Evolutionary conservation across 192 early-diverging fungal species (phyloP).

Genomic region (Lunasporangiospora selenospora): DNA sequence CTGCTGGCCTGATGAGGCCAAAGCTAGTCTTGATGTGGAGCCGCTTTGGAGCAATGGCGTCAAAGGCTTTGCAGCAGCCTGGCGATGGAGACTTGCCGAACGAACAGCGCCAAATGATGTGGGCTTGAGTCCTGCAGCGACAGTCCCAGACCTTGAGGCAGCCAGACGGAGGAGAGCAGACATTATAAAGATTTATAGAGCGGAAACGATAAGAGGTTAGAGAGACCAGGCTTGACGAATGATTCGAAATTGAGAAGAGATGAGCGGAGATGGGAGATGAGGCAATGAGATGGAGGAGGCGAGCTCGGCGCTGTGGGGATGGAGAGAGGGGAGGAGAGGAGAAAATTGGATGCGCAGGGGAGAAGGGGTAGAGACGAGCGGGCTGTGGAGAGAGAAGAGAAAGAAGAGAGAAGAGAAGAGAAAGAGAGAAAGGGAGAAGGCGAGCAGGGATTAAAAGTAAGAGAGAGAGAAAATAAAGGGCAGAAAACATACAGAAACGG

Average conservation of each 20-base stretch:
- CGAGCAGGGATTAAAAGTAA: neutral
- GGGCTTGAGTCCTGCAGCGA: constrained; percentile 23
- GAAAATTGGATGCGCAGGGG: neutral
- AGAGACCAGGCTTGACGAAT: too few relatives aligned
- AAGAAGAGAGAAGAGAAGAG: neutral
- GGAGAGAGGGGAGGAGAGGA: too few relatives aligned
- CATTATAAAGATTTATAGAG: constrained; percentile 17
- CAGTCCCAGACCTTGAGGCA: constrained; percentile 17
- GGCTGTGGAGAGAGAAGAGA: neutral
- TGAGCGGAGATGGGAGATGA: too few relatives aligned
- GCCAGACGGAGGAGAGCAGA: constrained; percentile 43
- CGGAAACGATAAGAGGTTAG: too few relatives aligned
- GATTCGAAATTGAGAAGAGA: too few relatives aligned
- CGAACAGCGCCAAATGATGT: constrained; percentile 15
- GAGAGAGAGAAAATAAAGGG: neutral
- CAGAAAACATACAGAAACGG: neutral
- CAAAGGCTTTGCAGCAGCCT: constrained; percentile 17
- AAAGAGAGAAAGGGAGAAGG: neutral
- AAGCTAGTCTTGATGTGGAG: constrained; percentile 12
- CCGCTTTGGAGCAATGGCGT: constrained; percentile 5
- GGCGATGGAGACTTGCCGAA: constrained; percentile 37
- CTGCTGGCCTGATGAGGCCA: too few relatives aligned
- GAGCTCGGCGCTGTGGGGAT: too few relatives aligned
- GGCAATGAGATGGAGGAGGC: too few relatives aligned
- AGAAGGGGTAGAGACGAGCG: neutral